These are phyloP conservation scores for Fusarium luffae DNA, from an alignment of 2,329 filamentous ascomycete genomes.

Conservation along the genomic window DNA sequence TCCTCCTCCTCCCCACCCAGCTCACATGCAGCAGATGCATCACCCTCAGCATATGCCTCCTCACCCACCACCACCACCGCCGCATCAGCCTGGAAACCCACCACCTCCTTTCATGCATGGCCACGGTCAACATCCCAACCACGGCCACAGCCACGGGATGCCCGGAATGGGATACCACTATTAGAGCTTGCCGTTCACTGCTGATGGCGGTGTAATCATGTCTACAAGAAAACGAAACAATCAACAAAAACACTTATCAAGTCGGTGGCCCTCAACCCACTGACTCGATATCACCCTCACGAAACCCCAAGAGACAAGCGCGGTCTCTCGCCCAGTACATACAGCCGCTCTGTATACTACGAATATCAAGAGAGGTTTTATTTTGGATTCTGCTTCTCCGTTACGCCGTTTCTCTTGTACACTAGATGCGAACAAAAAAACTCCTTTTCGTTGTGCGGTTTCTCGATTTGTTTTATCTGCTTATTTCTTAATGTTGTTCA, in stretches of 20 bases:
- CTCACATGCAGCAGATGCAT: slow-evolving; percentile 33
- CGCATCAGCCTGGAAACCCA: slow-evolving; percentile 38
- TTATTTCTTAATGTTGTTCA: slow-evolving; percentile 12
- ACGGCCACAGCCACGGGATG: slow-evolving; percentile 36
- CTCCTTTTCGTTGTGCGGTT: slow-evolving; percentile 1
- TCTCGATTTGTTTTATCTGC: slow-evolving; percentile 3
- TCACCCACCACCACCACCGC: slow-evolving; percentile 34
- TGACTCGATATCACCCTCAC: slow-evolving; percentile 30
- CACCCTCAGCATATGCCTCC: slow-evolving; percentile 37
- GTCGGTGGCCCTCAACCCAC: not conserved
- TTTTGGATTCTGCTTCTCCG: slow-evolving; percentile 41
- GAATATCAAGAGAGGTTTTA: slow-evolving; percentile 35
- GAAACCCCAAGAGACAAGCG: slow-evolving; percentile 9
- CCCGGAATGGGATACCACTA: slow-evolving; percentile 47
- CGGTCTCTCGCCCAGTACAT: slow-evolving; percentile 34
- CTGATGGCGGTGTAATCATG: not conserved
- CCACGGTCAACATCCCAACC: slow-evolving; percentile 25
- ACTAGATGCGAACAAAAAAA: slow-evolving; percentile 30
- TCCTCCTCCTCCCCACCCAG: slow-evolving; percentile 16
- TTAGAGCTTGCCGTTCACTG: slow-evolving; percentile 1
- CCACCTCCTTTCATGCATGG: slow-evolving; percentile 40
- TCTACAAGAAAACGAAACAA: not conserved
- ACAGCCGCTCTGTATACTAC: slow-evolving; percentile 42
- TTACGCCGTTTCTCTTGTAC: slow-evolving; percentile 36
- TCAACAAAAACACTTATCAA: slow-evolving; percentile 21